Conservation (phyloP, 176 grass and related monocot species). For the Carex parvula region DNA sequence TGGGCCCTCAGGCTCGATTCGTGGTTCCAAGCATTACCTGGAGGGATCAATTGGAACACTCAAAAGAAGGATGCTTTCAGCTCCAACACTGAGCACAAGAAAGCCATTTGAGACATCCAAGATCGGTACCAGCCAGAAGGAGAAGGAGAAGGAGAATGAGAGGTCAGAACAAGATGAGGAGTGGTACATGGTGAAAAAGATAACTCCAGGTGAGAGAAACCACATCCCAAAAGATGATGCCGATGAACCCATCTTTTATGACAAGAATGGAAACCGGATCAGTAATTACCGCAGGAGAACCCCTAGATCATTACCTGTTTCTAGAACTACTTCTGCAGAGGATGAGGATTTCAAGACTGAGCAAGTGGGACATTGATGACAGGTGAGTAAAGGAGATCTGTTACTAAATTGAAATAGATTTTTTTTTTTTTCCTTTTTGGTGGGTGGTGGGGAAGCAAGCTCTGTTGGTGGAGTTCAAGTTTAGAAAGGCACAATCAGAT, state of each 20-base stretch:
- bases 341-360: conserved; percentile 14
- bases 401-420: neutral
- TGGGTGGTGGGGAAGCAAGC: neutral
- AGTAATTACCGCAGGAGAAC: conserved; percentile 19
- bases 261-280: conserved; percentile 16
- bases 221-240: conserved; percentile 10
- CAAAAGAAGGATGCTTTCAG: conserved; percentile 16
- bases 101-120: neutral
- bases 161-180: conserved; percentile 2
- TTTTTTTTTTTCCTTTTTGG: neutral
- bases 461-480: conserved; percentile 5
- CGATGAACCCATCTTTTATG: conserved; percentile 5
- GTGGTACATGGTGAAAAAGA: conserved; percentile 31
- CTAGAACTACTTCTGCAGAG: conserved; percentile 13
- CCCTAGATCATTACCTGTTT: conserved; percentile 23
- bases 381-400: neutral
- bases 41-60: conserved; percentile 7
- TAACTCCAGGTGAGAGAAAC: conserved; percentile 24
- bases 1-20: neutral
- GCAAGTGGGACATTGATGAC: neutral
- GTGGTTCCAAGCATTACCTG: neutral
- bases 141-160: neutral
- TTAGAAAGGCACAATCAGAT: neutral
- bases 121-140: neutral
- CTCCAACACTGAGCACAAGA: conserved; percentile 5